Evolutionary conservation across 306 rosid genomes (phyloP).

Genomic region (Acacia melanoxylon): DNA sequence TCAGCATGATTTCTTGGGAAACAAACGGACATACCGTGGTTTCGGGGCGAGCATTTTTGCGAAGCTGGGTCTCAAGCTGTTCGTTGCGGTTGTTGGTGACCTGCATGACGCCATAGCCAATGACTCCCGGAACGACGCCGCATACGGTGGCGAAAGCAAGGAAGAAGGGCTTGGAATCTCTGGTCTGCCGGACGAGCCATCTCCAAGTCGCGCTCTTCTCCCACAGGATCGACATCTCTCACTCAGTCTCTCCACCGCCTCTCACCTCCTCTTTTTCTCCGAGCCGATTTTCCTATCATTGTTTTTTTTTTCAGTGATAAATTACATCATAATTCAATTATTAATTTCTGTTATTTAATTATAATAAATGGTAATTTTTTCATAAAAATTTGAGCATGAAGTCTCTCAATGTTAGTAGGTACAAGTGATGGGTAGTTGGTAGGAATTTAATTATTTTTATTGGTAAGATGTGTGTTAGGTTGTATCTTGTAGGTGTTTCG

Average conservation of each 20-base stretch:
- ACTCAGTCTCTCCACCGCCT: background rate
- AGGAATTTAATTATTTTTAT: too few species aligned
- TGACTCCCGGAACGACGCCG: slow-evolving; percentile 88
- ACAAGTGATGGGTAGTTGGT: too few species aligned
- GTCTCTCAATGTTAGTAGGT: too few species aligned
- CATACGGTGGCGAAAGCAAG: slow-evolving; percentile 80
- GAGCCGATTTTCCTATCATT: background rate
- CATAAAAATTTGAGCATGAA: too few species aligned
- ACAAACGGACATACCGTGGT: slow-evolving; percentile 41
- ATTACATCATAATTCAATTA: too few species aligned
- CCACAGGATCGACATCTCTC: slow-evolving; percentile 56
- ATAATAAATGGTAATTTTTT: too few species aligned
- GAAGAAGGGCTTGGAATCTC: slow-evolving; percentile 88
- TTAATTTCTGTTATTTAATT: too few species aligned
- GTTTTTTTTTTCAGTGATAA: too few species aligned
- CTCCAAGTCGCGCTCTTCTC: slow-evolving; percentile 73
- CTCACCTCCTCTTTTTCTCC: background rate
- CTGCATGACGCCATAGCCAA: slow-evolving; percentile 83
- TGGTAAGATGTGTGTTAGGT: too few species aligned
- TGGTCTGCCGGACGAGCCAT: slow-evolving; percentile 67
- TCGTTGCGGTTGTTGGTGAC: slow-evolving; percentile 65
- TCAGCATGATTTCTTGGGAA: background rate
- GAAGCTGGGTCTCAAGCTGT: slow-evolving; percentile 80
- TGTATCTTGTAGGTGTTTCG: too few species aligned
- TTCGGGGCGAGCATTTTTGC: slow-evolving; percentile 81